A percentile compares a stretch with the other conserved stretches of the same genome.
These are phyloP conservation scores for Ophiognomonia clavigignenti-juglandacearum DNA, from an alignment of 2,329 filamentous ascomycete species.

Conservation along the genomic window DNA sequence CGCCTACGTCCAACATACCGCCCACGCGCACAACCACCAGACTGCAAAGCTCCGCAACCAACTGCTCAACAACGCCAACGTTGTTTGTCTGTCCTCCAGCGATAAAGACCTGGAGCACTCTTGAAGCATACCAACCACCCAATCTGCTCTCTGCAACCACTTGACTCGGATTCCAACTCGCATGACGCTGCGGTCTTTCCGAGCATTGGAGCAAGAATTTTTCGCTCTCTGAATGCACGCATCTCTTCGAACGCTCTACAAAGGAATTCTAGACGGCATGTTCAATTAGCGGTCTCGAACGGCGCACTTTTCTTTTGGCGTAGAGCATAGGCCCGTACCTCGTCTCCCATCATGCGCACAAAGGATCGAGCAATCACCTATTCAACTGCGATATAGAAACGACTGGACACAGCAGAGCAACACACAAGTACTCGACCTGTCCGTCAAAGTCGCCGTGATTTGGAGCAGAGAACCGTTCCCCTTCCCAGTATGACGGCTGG, in stretches of 20 bases:
- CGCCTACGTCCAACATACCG: too few relatives aligned
- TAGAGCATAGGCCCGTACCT: not conserved
- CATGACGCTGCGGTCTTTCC: not conserved
- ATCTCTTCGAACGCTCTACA: not conserved
- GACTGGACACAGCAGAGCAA: too few relatives aligned
- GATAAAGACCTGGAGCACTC: not conserved
- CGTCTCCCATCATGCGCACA: conserved; percentile 9
- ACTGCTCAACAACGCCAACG: not conserved
- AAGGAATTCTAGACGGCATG: not conserved
- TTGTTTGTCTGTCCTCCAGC: not conserved
- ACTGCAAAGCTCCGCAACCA: too few relatives aligned
- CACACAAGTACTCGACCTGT: too few relatives aligned
- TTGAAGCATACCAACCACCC: not conserved
- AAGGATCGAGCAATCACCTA: not conserved
- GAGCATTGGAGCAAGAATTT: too few relatives aligned
- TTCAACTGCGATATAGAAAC: conserved; percentile 9
- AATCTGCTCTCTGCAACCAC: not conserved
- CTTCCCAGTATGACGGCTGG: conserved; percentile 6
- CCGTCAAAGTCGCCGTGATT: too few relatives aligned
- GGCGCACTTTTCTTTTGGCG: not conserved
- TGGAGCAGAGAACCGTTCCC: too few relatives aligned
- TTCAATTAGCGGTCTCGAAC: not conserved
- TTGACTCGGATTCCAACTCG: not conserved
- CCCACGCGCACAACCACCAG: too few relatives aligned
- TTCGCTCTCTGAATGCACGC: too few relatives aligned